A percentile compares a stretch with the other conserved stretches of the same genome.
Evolutionary conservation across 495 filamentous ascomycete species (phyloP).

Genomic region (Tuber melanosporum): DNA sequence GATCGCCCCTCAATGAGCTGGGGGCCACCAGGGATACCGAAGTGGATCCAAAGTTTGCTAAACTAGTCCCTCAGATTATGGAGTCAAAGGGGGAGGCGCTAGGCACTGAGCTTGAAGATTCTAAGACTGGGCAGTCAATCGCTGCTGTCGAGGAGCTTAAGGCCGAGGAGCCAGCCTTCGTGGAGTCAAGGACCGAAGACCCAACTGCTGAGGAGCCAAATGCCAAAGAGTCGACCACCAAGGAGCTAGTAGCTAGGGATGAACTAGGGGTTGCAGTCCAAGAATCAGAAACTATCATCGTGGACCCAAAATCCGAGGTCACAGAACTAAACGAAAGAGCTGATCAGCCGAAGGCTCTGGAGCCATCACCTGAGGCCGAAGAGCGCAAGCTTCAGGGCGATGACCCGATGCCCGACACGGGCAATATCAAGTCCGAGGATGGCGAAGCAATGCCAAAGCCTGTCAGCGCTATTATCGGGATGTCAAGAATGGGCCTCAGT

Average conservation of each 20-base stretch:
- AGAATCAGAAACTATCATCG: background rate
- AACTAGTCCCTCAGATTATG: background rate
- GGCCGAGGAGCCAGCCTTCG: background rate
- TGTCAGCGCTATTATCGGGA: background rate
- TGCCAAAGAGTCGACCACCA: background rate
- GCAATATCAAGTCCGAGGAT: constrained; percentile 10
- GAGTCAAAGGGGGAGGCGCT: constrained; percentile 12
- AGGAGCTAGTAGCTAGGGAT: background rate
- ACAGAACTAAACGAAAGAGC: constrained; percentile 8
- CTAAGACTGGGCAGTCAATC: constrained; percentile 13
- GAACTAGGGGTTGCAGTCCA: background rate
- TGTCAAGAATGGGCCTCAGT: background rate
- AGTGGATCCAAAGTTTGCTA: background rate
- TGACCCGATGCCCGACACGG: constrained; percentile 20
- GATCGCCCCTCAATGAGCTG: background rate
- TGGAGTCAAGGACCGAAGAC: background rate
- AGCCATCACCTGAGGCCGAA: background rate
- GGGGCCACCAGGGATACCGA: background rate
- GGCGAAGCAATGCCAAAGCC: constrained; percentile 11
- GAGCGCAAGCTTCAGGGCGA: constrained; percentile 1
- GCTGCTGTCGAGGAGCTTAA: background rate
- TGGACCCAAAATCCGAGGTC: constrained; percentile 5
- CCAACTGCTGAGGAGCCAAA: background rate
- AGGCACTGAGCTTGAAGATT: constrained; percentile 1
- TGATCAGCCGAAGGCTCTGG: constrained; percentile 15